Evolutionary conservation across 345 rosid genomes (phyloP).

Genomic region (Diplotaxis tenuifolia): DNA sequence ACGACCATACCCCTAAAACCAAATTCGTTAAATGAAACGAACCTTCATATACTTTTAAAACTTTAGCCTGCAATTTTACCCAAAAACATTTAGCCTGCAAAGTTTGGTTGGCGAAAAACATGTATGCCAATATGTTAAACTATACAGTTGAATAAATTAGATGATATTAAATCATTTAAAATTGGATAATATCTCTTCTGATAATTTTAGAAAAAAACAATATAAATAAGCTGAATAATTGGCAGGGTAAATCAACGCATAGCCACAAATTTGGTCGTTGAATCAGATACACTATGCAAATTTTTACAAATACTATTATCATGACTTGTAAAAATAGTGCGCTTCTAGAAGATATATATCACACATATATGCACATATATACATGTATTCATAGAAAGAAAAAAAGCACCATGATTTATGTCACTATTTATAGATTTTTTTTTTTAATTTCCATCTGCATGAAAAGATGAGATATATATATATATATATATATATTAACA

Average conservation of each 20-base stretch:
- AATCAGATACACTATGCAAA: too few species aligned
- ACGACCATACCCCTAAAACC: not conserved
- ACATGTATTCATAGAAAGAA: not conserved
- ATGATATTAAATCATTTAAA: not conserved
- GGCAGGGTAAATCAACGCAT: not conserved
- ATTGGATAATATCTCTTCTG: not conserved
- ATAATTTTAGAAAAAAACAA: not conserved
- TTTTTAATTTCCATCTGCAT: slow-evolving; percentile 6
- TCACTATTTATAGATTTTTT: slow-evolving; percentile 30
- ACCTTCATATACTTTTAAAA: not conserved
- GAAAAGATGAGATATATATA: not conserved
- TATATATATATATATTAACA: too few species aligned
- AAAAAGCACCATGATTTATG: slow-evolving; percentile 10
- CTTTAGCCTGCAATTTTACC: not conserved
- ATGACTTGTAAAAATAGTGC: not conserved
- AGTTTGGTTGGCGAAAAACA: not conserved
- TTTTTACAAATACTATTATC: too few species aligned
- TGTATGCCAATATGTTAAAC: not conserved
- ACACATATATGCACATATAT: not conserved
- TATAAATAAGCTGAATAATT: not conserved
- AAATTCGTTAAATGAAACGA: not conserved
- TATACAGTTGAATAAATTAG: not conserved
- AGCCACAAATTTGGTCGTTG: not conserved
- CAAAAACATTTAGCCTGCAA: not conserved
- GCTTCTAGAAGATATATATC: not conserved